These are phyloP conservation scores for Cytospora piceicola DNA, from an alignment of 2,329 filamentous ascomycete genomes.

Conservation along the genomic window DNA sequence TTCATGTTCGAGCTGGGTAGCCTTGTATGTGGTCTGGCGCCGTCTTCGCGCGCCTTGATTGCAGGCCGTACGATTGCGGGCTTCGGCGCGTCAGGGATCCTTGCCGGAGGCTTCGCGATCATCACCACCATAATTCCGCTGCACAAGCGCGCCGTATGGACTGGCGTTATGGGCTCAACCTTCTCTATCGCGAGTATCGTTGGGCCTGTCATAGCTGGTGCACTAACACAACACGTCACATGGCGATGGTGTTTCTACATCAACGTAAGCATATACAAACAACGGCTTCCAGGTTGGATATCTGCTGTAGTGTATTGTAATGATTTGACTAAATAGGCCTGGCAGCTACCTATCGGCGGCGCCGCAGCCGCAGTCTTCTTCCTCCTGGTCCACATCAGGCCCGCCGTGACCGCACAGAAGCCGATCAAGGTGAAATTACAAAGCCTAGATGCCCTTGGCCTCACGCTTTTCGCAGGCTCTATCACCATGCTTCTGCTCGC, in stretches of 20 bases:
- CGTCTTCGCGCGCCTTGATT: slow-evolving; percentile 41
- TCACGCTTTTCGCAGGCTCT: slow-evolving; percentile 47
- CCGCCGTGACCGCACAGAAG: neutral
- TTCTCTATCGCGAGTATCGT: slow-evolving; percentile 42
- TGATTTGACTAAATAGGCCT: neutral
- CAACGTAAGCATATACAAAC: slow-evolving; percentile 35
- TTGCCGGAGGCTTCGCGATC: slow-evolving; percentile 43
- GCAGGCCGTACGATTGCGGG: slow-evolving; percentile 45
- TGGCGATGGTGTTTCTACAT: slow-evolving; percentile 51
- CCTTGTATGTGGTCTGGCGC: slow-evolving; percentile 42
- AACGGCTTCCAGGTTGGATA: neutral
- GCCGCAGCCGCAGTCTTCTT: slow-evolving; percentile 38
- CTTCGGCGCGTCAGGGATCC: slow-evolving; percentile 41
- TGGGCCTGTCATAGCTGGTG: slow-evolving; percentile 43
- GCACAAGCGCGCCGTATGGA: neutral
- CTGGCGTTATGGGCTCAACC: slow-evolving; percentile 31
- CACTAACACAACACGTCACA: slow-evolving; percentile 43
- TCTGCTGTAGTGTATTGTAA: neutral
- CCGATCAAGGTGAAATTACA: neutral
- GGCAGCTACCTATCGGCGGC: slow-evolving; percentile 42
- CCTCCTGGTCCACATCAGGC: slow-evolving; percentile 32
- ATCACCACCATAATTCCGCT: slow-evolving; percentile 39
- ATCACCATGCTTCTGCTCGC: slow-evolving; percentile 53
- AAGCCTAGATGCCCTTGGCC: slow-evolving; percentile 41
- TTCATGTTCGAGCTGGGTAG: slow-evolving; percentile 42